Evolutionary conservation across 306 rosid species (phyloP).

Genomic region (Quercus cerris): DNA sequence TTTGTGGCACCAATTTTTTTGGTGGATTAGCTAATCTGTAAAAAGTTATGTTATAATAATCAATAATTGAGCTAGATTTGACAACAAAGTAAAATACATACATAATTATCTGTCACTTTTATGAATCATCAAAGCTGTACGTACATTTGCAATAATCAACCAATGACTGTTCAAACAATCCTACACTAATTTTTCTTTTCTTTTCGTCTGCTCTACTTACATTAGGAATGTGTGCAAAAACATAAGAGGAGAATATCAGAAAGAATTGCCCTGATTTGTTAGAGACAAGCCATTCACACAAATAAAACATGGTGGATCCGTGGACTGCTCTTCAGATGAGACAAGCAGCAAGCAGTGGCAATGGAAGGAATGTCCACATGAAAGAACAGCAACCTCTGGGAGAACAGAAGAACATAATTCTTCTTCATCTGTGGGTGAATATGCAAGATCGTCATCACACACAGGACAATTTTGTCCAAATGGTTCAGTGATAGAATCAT

Average conservation of each 20-base stretch:
- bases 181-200: too few relatives aligned
- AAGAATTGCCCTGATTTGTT: background rate
- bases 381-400: slow-evolving; percentile 17
- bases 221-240: too few relatives aligned
- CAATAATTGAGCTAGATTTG: background rate
- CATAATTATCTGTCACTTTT: background rate
- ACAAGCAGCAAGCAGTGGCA: background rate
- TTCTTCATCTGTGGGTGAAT: background rate
- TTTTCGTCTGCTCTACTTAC: too few relatives aligned
- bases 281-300: background rate
- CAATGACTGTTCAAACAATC: background rate
- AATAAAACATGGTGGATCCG: slow-evolving; percentile 8
- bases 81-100: background rate
- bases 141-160: background rate
- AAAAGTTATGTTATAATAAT: background rate
- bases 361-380: slow-evolving; percentile 20
- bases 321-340: background rate
- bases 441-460: slow-evolving; percentile 2
- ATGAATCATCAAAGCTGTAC: background rate
- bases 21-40: background rate
- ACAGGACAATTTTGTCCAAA: background rate
- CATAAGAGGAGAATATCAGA: background rate
- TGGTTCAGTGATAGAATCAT: background rate
- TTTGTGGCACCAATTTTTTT: background rate
- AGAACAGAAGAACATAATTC: background rate